Conservation (phyloP, 768 basidiomycete genomes). For the Hygrocybe punicea region DNA sequence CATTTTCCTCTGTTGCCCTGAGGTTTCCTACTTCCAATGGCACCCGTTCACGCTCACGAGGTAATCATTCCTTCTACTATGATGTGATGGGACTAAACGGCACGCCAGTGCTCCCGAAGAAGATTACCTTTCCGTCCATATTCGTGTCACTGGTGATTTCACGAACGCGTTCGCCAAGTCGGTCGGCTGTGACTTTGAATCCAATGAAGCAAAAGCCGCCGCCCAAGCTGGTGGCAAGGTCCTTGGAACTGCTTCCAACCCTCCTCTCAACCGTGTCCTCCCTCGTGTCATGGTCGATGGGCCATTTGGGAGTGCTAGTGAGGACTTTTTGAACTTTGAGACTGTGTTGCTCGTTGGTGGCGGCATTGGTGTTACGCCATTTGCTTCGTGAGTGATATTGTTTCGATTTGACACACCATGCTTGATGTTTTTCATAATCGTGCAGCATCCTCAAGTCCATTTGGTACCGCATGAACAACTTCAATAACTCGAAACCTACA, state of each 20-base stretch:
- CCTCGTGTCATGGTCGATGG: constrained; percentile 96
- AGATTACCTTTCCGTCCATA: constrained; percentile 91
- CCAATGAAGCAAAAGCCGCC: constrained; percentile 47
- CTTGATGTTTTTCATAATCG: background rate
- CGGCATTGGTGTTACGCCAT: constrained; percentile 96
- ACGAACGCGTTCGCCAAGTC: constrained; percentile 76
- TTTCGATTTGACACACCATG: constrained; percentile 10
- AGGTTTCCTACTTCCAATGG: constrained; percentile 94
- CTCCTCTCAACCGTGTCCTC: constrained; percentile 66
- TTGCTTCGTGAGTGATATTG: constrained; percentile 70
- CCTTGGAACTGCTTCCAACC: constrained; percentile 53
- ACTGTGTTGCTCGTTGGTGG: constrained; percentile 86
- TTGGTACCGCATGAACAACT: constrained; percentile 95
- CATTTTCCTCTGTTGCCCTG: constrained; percentile 88
- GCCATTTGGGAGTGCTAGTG: constrained; percentile 88
- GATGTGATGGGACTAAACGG: background rate
- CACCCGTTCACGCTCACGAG: constrained; percentile 95
- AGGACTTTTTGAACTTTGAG: constrained; percentile 89
- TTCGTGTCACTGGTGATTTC: constrained; percentile 90
- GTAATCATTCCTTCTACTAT: constrained; percentile 33
- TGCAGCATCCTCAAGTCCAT: constrained; percentile 84
- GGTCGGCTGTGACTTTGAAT: constrained; percentile 79
- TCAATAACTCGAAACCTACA: constrained; percentile 69
- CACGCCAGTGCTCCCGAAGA: constrained; percentile 79
- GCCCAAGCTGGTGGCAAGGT: constrained; percentile 53